Base-by-base conservation (phyloP, 1,284 basidiomycete species). In the Neotropicomus parvogracilis region DNA sequence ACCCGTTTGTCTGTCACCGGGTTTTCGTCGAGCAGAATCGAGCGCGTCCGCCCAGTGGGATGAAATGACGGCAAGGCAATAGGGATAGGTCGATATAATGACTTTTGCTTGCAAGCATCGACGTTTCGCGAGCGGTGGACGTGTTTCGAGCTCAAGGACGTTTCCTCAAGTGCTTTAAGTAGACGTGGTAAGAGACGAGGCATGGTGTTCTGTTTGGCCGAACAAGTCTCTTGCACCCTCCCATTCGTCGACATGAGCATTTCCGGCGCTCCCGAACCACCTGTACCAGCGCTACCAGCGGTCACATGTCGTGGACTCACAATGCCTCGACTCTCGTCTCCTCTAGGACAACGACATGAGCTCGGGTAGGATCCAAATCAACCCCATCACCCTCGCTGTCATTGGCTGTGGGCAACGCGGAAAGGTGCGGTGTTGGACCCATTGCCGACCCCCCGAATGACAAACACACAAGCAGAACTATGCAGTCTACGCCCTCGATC, bases 381-480 rank as follows among this genome's bases (percentile, higher is more conserved):
- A 67, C 14, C 69, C 73, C 17, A 63, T 82, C 35, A 80, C 80
- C 1, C 56, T 82, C 39, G 79, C 72, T 16, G 63, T 82, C 49
- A 69, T 92, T 37, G 91, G 91, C 19, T 91, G 87, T 56, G 91
- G 91, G 3, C 83, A 88, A 64, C 81, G 91, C 49, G 90, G 90
- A 49, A 75, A 75, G 66, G 86, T 88, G 54, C 50, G 63, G 54
- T 28, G n/a, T 7, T 26, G 7, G 4, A 12, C 20, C 13, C 31
- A 24, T 38, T 32, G 5, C 17, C 36, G 10, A 19, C 19, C 43
- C 11, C 33, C 35, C 31, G 29, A 21, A 24, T 26, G 50, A 37
- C 45, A 19, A 38, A 38, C 46, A 10, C 20, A 10, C 40, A n/a
- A 11, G n/a, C 49, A 91, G 89, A 69, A 64, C 16, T 92, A 92